Percentiles rank a stretch among this genome's conserved stretches.
These are phyloP conservation scores for Daldinia childiae DNA, from an alignment of 495 filamentous ascomycete genomes.

Conservation along the genomic window DNA sequence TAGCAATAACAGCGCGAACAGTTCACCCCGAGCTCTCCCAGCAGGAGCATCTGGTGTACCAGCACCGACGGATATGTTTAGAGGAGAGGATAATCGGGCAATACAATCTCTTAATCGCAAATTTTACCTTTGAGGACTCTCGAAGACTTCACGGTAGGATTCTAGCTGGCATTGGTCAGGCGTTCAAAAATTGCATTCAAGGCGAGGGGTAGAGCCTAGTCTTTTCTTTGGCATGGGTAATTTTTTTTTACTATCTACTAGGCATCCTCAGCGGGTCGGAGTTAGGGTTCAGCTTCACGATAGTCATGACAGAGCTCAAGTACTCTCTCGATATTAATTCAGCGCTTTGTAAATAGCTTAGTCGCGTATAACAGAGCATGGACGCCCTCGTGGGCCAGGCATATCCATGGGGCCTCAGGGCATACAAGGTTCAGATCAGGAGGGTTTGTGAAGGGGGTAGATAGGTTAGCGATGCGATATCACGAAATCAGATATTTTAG, in stretches of 20 bases:
- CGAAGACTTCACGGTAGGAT: neutral
- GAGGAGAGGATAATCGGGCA: slow-evolving; percentile 71
- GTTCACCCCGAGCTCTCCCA: slow-evolving; percentile 52
- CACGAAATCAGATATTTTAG: slow-evolving; percentile 16
- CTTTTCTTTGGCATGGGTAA: slow-evolving; percentile 10
- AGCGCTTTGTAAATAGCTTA: slow-evolving; percentile 27
- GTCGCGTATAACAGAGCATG: slow-evolving; percentile 14
- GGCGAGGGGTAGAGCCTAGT: slow-evolving; percentile 7
- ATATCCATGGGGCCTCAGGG: slow-evolving; percentile 19
- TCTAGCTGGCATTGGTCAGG: slow-evolving; percentile 33
- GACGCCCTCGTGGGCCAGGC: slow-evolving; percentile 18
- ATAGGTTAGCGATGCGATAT: slow-evolving; percentile 21
- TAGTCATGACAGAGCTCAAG: slow-evolving; percentile 12
- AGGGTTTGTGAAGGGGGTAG: neutral
- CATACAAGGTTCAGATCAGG: slow-evolving; percentile 13
- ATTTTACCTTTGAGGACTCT: slow-evolving; percentile 44
- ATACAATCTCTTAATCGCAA: slow-evolving; percentile 71
- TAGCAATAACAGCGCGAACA: slow-evolving; percentile 48
- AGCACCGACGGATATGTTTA: slow-evolving; percentile 57
- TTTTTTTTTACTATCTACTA: slow-evolving; percentile 17
- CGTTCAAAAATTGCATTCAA: slow-evolving; percentile 34
- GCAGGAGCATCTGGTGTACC: slow-evolving; percentile 47
- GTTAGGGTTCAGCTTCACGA: slow-evolving; percentile 32
- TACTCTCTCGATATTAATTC: slow-evolving; percentile 4
- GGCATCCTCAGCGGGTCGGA: slow-evolving; percentile 27